Evolutionary conservation across 768 basidiomycete species (phyloP), one percentile per base, ranked within the genome.

Genomic region (Exidia glandulosa): DNA sequence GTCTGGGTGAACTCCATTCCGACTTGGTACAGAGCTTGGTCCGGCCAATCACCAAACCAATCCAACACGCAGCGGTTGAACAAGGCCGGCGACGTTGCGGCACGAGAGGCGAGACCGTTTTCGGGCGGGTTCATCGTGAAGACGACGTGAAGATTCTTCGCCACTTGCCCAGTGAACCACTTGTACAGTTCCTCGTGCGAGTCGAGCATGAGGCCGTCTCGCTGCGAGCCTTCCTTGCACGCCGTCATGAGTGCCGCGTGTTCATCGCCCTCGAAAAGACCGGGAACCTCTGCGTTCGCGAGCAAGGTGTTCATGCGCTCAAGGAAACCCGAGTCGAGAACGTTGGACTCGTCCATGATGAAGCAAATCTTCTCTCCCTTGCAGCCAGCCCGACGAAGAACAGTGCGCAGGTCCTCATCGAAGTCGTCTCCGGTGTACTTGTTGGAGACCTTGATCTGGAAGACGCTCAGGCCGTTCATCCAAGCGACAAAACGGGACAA

Each of bases 291-390:
- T n/a, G 96, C 96, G 67, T 99, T 99, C 41, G 96, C 96, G 16
- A 99, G 81, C 14, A 99, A 82, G 0, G 96, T 99, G 72, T 99
- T 99, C 95, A 99, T 98, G n/a, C 96, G 85, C 71, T 99, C 96
- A 64, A 99, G 75, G 81, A 99, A 99, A 52, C 96, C 96, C 13
- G 96, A 95, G 70, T 99, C 96, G 32, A 98, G 86, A 13, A 98
- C 96, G 67, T 99, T 98, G 3, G 96, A 98, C 71, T 99, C 96
- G 72, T 99, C 96, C 96, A 99, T 97, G 76, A 99, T 98, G 79
- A 99, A 99, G 71, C 94, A 97, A 56, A 99, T 88, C 75, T 98
- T 98, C 74, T 99, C 96, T 65, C 94, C 94, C 70, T 98, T 99
- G 78, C 94, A 97, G 5, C 96, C 96, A 6, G 95, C 79, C 34